Evolutionary conservation across 1,139 yeast species (phyloP).

Genomic region (Geotrichum bryndzae): DNA sequence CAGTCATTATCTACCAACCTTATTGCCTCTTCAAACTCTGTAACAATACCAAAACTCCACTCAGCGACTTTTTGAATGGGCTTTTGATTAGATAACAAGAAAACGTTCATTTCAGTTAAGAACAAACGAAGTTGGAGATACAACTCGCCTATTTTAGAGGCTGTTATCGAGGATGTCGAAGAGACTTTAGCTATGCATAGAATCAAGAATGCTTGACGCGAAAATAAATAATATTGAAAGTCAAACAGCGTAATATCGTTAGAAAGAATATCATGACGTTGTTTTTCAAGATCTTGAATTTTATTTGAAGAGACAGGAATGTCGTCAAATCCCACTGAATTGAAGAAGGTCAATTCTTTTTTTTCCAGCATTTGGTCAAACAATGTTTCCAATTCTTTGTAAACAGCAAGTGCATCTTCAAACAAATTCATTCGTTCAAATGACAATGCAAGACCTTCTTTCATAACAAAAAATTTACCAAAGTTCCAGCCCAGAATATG

Average conservation of each 20-base stretch:
- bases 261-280: conserved; percentile 35
- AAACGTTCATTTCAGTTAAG: conserved; percentile 38
- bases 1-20: conserved; percentile 25
- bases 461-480: conserved; percentile 41
- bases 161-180: conserved; percentile 38
- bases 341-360: conserved; percentile 27
- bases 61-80: conserved; percentile 28
- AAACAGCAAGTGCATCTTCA: conserved; percentile 52
- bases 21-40: conserved; percentile 29
- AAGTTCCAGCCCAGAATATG: conserved; percentile 41
- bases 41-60: conserved; percentile 34
- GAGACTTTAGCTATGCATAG: conserved; percentile 30
- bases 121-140: conserved; percentile 36
- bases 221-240: conserved; percentile 38
- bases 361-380: conserved; percentile 26
- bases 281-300: conserved; percentile 20
- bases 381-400: conserved; percentile 38
- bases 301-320: conserved; percentile 14
- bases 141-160: conserved; percentile 32
- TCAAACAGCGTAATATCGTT: conserved; percentile 40
- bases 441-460: conserved; percentile 44
- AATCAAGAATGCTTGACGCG: conserved; percentile 39
- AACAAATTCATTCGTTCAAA: conserved; percentile 48
- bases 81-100: conserved; percentile 27
- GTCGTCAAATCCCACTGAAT: conserved; percentile 31